Evolutionary conservation across 2,329 filamentous ascomycete species (phyloP).

Genomic region (Colletotrichum liriopes): DNA sequence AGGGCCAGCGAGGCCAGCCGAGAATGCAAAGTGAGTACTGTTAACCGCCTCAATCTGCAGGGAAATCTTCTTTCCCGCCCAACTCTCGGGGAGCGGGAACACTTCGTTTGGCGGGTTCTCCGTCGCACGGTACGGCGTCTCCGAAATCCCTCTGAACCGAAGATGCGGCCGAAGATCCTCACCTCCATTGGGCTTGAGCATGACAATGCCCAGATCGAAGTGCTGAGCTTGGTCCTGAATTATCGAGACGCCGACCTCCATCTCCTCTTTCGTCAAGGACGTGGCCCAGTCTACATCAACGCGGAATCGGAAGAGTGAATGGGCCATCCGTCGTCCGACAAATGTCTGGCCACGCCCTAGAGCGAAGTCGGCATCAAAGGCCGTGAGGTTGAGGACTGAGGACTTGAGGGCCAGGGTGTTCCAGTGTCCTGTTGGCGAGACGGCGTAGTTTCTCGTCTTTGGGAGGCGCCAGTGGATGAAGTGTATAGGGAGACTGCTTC

Average conservation of each 20-base stretch:
- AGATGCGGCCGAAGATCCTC: conserved; percentile 16
- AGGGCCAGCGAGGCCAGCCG: conserved; percentile 4
- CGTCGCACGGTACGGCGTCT: conserved; percentile 37
- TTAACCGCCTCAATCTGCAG: conserved; percentile 39
- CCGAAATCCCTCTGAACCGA: conserved; percentile 44
- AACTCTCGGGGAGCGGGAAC: conserved; percentile 26
- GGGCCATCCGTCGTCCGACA: conserved; percentile 68
- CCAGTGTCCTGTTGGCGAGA: conserved; percentile 60
- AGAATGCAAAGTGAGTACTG: conserved; percentile 41
- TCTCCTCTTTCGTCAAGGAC: conserved; percentile 52
- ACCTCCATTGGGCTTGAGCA: conserved; percentile 46
- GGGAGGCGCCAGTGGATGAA: conserved; percentile 72
- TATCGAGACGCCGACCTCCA: conserved; percentile 67
- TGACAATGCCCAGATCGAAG: conserved; percentile 61
- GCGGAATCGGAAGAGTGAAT: conserved; percentile 68
- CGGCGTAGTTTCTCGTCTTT: conserved; percentile 58
- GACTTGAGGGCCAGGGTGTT: conserved; percentile 64
- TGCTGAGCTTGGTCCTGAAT: conserved; percentile 71
- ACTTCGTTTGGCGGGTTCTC: conserved; percentile 18
- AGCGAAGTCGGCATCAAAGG: conserved; percentile 61
- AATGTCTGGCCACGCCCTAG: conserved; percentile 57
- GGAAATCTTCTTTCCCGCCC: conserved; percentile 28
- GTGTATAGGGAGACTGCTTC: conserved; percentile 64
- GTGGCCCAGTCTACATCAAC: conserved; percentile 60
- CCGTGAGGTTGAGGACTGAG: conserved; percentile 68